A percentile compares a stretch with the other conserved stretches of the same genome.
Conservation (phyloP, 2,329 filamentous ascomycete species). For the Dactylonectria macrodidyma region DNA sequence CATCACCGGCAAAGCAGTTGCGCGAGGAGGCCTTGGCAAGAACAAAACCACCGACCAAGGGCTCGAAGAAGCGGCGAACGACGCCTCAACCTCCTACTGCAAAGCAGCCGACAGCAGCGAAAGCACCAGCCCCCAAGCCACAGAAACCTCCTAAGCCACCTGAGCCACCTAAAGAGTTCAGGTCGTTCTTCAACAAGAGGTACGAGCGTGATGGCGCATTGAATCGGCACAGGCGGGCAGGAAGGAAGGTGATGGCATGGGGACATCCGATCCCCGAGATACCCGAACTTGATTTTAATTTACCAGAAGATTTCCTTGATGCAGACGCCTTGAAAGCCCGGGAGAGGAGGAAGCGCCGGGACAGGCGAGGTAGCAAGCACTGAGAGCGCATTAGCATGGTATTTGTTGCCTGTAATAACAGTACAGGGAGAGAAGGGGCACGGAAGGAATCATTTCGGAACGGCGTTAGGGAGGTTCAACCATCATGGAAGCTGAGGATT, state of each 20-base stretch:
- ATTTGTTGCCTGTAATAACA: conserved; percentile 39
- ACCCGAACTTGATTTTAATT: conserved; percentile 78
- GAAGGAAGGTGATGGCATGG: conserved; percentile 83
- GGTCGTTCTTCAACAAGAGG: conserved; percentile 87
- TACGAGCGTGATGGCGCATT: conserved; percentile 86
- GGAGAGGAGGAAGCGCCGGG: conserved; percentile 74
- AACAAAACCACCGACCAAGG: conserved; percentile 59
- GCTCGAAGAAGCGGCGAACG: conserved; percentile 51
- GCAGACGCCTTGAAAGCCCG: conserved; percentile 70
- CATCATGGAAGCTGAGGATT: conserved; percentile 18
- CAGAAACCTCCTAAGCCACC: conserved; percentile 51
- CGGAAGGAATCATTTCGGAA: conserved; percentile 15
- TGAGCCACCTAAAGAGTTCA: conserved; percentile 74
- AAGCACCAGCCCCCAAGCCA: conserved; percentile 35
- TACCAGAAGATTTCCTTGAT: conserved; percentile 77
- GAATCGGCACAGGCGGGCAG: conserved; percentile 78
- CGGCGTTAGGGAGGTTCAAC: conserved; percentile 24
- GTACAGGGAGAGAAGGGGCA: conserved; percentile 19
- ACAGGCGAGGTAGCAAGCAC: conserved; percentile 67
- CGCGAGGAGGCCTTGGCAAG: conserved; percentile 78
- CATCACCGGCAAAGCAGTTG: conserved; percentile 76
- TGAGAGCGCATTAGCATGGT: conserved; percentile 44
- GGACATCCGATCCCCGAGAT: conserved; percentile 85
- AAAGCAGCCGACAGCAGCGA: conserved; percentile 22
- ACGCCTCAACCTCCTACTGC: conserved; percentile 43